Base-by-base conservation (phyloP, 2,329 filamentous ascomycete genomes). In the Nothopassalora personata region DNA sequence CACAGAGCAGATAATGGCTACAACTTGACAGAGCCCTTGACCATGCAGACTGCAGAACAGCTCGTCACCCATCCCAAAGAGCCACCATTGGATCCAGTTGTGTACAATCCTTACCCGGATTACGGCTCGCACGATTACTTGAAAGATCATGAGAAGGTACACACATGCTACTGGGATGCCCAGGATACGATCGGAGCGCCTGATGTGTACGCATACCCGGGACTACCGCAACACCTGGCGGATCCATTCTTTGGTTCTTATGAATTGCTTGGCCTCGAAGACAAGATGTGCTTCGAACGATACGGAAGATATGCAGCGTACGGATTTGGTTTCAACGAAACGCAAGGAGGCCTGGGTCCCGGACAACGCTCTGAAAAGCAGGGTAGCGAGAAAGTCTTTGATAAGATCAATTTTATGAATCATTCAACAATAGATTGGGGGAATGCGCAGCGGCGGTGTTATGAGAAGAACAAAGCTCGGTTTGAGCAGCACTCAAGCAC, bases 161-260 rank as follows among this genome's bases (percentile, higher is more conserved):
- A 83, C 61, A 76, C 78, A 7, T 90, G 87, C 74, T 89, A 81
- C 65, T 76, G 90, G 33, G 86, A 90, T 66, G 75, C 77, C 19
- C 79, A 82, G 13, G 79, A 83, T 47, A 83, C 76, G 31, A 71
- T 86, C 3, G 67, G 74, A 0, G 79, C 80, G 0, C 87, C 87
- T 0, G 82, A 86, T 62, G 73, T 89, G 28, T 88, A 84, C 68
- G 86, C 84, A 1, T 90, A 89, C 66, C 76, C 81, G 1, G 79
- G 79, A 18, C 68, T 81, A 11, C 79, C 79, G 28, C 77, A 79
- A 63, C 77, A 80, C 69, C 75, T 77, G 70, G 73, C 76, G 11
- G 72, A 74, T 15, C 77, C 78, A 43, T 76, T 76, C 68, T 80
- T 79, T 60, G 79, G 79, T 50, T 78, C 77, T 3, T 77, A 80